Evolutionary conservation across 2,329 filamentous ascomycete species (phyloP).

Genomic region (Hypoxylon sp.): DNA sequence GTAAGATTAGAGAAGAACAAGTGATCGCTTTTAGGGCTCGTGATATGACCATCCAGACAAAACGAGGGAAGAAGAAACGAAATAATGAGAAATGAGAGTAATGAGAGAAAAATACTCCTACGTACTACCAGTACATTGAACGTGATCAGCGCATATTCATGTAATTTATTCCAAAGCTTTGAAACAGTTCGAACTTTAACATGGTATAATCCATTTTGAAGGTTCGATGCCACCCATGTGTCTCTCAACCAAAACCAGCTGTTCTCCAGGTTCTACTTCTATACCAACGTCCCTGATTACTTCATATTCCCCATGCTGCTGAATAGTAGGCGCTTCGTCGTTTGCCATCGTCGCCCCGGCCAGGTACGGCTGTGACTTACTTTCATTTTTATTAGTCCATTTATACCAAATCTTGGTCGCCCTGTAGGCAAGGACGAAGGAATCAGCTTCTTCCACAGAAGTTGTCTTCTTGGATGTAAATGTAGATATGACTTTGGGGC

Average conservation of each 20-base stretch:
- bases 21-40: background rate
- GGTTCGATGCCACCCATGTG: background rate
- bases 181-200: background rate
- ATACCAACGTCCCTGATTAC: background rate
- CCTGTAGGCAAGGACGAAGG: background rate
- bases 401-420: conserved; percentile 6
- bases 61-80: no score
- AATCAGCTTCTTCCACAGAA: conserved; percentile 6
- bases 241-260: background rate
- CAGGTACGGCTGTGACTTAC: conserved; percentile 1
- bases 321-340: background rate
- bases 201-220: background rate
- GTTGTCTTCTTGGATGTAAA: background rate
- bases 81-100: no score
- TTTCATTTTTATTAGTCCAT: background rate
- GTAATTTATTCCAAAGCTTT: no score
- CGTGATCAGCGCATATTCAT: background rate
- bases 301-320: background rate
- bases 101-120: no score
- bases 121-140: no score
- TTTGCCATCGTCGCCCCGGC: background rate
- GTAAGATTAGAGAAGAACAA: background rate
- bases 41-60: background rate
- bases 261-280: background rate
- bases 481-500: background rate